These are phyloP conservation scores for Myriangium duriaei DNA, from an alignment of 2,329 filamentous ascomycete species.

Conservation along the genomic window DNA sequence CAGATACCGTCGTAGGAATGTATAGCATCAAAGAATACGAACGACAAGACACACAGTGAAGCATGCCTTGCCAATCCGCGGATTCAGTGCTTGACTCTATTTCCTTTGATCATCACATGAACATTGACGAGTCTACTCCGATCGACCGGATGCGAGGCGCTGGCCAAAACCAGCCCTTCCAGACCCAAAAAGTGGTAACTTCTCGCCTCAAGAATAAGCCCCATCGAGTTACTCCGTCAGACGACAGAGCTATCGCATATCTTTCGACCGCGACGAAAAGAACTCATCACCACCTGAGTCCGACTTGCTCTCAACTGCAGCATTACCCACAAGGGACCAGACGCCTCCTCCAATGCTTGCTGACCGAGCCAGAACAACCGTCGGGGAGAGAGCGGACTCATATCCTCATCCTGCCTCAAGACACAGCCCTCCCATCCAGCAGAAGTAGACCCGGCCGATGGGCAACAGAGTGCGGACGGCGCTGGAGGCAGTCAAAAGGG, in stretches of 20 bases:
- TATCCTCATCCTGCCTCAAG: slow-evolving; percentile 61
- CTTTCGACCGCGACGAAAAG: slow-evolving; percentile 90
- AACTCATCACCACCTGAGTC: slow-evolving; percentile 41
- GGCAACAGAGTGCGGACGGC: slow-evolving; percentile 41
- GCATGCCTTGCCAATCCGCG: slow-evolving; percentile 29
- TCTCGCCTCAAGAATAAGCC: slow-evolving; percentile 99
- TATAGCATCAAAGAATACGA: slow-evolving; percentile 19
- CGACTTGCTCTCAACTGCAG: slow-evolving; percentile 25
- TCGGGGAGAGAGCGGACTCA: slow-evolving; percentile 55
- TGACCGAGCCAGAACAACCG: slow-evolving; percentile 19
- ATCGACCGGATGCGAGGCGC: slow-evolving; percentile 50
- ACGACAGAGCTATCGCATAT: slow-evolving; percentile 79
- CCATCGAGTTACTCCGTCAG: slow-evolving; percentile 88
- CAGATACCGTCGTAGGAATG: slow-evolving; percentile 25
- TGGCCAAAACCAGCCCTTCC: slow-evolving; percentile 26
- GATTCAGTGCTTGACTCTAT: slow-evolving; percentile 99
- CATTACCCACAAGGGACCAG: slow-evolving; percentile 16
- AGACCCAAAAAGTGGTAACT: slow-evolving; percentile 43
- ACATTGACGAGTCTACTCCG: slow-evolving; percentile 49
- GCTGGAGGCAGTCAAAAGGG: slow-evolving; percentile 36
- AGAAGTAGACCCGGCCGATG: slow-evolving; percentile 24
- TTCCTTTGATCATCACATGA: slow-evolving; percentile 80
- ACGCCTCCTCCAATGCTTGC: slow-evolving; percentile 23
- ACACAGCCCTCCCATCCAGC: slow-evolving; percentile 4
- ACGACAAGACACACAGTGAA: slow-evolving; percentile 12